Evolutionary conservation across 768 basidiomycete species (phyloP), one percentile per base, ranked within the genome.

Genomic region (Chlorophyllum brunneum): DNA sequence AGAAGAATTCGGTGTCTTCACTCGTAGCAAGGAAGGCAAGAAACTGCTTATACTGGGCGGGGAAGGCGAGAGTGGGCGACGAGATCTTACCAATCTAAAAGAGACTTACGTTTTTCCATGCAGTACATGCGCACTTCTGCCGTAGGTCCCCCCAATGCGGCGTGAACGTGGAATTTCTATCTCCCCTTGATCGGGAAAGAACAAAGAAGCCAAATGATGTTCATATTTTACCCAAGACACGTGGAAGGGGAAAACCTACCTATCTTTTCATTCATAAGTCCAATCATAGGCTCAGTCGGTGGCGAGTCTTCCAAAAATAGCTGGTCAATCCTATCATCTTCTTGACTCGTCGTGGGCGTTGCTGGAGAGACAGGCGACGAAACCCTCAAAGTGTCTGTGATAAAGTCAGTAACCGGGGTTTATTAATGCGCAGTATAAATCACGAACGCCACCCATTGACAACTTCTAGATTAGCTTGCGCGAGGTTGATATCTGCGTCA

Each of bases 401-500:
- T 42, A 45, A 34, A 2, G 40, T 16, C 7, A 49, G n/a, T 5
- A 31, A 23, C 20, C 18, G 27, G 20, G 5, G 29, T 5, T 3
- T 6, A 39, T 16, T 42, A 36, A 42, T 31, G 41, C 46, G 15
- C 40, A 15, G 13, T 54, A 46, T 30, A 55, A 41, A 43, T 24
- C 37, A 74, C 78, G 38, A 60, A 87, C 87, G 63, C 83, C 85
- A 85, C 24, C 85, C 86, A 63, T 80, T 74, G 1, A 86, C 76
- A 29, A 86, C 59, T 7, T 74, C 67, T 72, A 88, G 76, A 61
- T 80, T 78, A 44, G 74, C 72, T 29, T 60, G 61, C n/a, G 73
- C 66, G 5, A 80, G 54, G 42, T 80, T 76, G 3, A 65, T 65
- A 20, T 78, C 75, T 30, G 72, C 66, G 42, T 76, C 68, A 36